Evolutionary conservation across 2,329 filamentous ascomycete species (phyloP).

Genomic region (Cadophora luteo-olivacea): DNA sequence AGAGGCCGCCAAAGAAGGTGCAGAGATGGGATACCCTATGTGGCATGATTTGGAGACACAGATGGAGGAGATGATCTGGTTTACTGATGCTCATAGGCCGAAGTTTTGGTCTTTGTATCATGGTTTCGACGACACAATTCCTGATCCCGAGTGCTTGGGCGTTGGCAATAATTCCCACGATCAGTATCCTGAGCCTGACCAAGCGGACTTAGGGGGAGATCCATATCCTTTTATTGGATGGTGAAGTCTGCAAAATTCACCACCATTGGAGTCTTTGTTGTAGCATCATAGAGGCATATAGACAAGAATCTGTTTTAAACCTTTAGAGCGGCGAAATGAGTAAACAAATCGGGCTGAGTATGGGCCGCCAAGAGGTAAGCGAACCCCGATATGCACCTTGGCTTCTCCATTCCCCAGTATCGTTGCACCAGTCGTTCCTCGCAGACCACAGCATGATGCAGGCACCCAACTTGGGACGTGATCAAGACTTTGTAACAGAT

Average conservation of each 20-base stretch:
- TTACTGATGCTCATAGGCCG: slow-evolving; percentile 22
- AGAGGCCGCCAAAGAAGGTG: slow-evolving; percentile 7
- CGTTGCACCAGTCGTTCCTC: slow-evolving; percentile 7
- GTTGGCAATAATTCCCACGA: background rate
- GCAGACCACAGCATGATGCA: slow-evolving; percentile 11
- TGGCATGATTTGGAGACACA: slow-evolving; percentile 17
- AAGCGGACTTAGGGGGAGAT: background rate
- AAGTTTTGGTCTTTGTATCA: slow-evolving; percentile 16
- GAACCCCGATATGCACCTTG: too few relatives aligned
- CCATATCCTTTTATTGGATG: background rate
- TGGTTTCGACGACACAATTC: background rate
- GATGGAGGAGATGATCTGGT: slow-evolving; percentile 26
- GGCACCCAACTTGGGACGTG: background rate
- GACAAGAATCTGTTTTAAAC: background rate
- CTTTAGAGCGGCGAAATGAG: background rate
- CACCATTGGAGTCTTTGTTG: background rate
- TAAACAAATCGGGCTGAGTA: background rate
- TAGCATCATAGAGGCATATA: background rate
- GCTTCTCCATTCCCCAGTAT: slow-evolving; percentile 2
- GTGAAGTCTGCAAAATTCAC: background rate
- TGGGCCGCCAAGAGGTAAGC: background rate
- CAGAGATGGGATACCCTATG: slow-evolving; percentile 10
- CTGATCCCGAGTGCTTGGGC: background rate
- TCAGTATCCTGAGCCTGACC: background rate
- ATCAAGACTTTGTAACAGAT: background rate